Base-by-base conservation (phyloP, 2,329 filamentous ascomycete species). In the Emergomyces pasteurianus region DNA sequence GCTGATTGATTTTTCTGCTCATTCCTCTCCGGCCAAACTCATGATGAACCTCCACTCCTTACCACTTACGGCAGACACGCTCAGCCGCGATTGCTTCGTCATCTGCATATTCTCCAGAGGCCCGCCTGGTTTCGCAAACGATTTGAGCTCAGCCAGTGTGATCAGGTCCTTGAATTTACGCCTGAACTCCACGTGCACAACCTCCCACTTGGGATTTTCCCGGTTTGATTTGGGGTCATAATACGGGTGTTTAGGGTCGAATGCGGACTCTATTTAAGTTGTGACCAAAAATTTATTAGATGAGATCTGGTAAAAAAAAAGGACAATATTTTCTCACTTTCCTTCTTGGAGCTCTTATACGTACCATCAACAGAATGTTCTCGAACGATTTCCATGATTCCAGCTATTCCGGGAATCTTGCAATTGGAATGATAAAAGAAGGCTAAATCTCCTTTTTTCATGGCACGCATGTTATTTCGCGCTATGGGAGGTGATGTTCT, bases 351-450 rank as follows among this genome's bases (percentile, higher is more conserved):
- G 16, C 23, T 14, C 14, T 5, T 57, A 46, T 57, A 74, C 82
- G 67, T 76, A 89, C 88, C 76, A 68, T 99, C 94, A 9, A 89
- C 82, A 1, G 87, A 86, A 66, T 90, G 88, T 71, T 96, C 92
- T 65, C 84, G 81, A 18, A 95, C 91, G 64, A 99, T 88, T 69
- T 94, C 88, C 88, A 96, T 92, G 21, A 87, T 83, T 1, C 92
- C 92, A 1, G 87, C 90, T 55, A 97, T 90, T 2, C 89, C 92
- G 0, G 92, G 91, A 28, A 87, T 83, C 72, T 95, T 95, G 75
- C 89, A 94, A 69, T 94, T 95, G 54, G 89, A 95, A 75, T 96
- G 92, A 72, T 97, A 97, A 77, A 99, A 97, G 77, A 99, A 97
- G 31, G 91, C 92, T 38, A 92, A 80, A 70, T 99, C 94, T 58